These are phyloP conservation scores for Parietaria judaica DNA, from an alignment of 306 rosid species.

Conservation along the genomic window DNA sequence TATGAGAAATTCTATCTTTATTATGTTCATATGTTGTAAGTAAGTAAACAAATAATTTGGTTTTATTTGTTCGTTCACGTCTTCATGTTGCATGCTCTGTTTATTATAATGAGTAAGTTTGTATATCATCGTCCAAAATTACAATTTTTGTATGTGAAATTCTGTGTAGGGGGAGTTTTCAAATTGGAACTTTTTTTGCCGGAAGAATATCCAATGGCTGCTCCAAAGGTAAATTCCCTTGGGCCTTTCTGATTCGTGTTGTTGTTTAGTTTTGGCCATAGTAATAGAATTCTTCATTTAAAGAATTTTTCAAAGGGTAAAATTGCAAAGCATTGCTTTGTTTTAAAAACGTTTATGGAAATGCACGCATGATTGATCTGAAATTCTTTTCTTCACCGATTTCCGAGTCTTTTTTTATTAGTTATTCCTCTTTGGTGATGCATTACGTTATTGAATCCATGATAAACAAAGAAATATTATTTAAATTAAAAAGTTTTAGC, in stretches of 20 bases:
- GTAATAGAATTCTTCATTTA: too few species aligned
- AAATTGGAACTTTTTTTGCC: conserved; percentile 94
- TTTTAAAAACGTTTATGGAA: too few species aligned
- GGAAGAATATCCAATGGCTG: conserved; percentile 99
- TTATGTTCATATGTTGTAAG: background rate
- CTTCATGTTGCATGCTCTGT: background rate
- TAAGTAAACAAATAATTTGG: too few species aligned
- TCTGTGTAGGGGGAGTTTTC: conserved; percentile 76
- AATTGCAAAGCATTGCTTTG: too few species aligned
- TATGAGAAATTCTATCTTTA: background rate
- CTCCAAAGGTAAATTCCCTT: conserved; percentile 72
- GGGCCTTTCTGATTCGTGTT: conserved; percentile 10
- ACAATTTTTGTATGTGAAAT: conserved; percentile 18
- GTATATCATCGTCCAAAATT: background rate
- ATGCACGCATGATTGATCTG: too few species aligned
- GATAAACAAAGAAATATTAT: too few species aligned
- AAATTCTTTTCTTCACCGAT: too few species aligned
- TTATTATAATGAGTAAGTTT: background rate
- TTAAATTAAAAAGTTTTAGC: too few species aligned
- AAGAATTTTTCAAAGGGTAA: too few species aligned
- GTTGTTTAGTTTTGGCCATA: background rate
- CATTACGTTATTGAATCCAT: too few species aligned
- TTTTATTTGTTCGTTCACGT: background rate
- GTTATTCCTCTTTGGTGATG: too few species aligned
- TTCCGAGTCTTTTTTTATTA: too few species aligned